Conservation (phyloP, 768 basidiomycete genomes). For the Psilocybe sp. region DNA sequence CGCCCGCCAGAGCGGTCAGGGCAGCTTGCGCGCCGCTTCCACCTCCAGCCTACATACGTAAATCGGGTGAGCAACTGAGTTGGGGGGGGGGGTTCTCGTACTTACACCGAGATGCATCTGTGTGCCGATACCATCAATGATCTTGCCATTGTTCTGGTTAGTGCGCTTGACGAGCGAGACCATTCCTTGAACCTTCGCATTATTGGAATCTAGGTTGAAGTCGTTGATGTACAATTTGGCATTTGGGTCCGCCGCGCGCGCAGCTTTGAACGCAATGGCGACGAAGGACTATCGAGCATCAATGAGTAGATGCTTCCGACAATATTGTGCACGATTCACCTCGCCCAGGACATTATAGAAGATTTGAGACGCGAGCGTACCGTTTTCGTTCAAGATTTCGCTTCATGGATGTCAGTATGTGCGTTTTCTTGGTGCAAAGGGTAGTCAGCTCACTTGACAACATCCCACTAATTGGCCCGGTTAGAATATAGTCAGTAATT, state of each 20-base stretch:
- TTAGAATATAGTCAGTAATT: not conserved
- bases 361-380: conserved; percentile 42
- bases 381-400: conserved; percentile 54
- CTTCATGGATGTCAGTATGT: conserved; percentile 22
- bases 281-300: conserved; percentile 36
- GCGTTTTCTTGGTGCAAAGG: not conserved
- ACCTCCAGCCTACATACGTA: conserved; percentile 29
- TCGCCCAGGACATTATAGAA: conserved; percentile 51
- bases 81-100: not conserved
- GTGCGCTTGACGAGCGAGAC: conserved; percentile 39
- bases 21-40: conserved; percentile 39
- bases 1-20: conserved; percentile 37
- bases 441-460: conserved; percentile 32
- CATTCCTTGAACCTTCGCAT: conserved; percentile 41
- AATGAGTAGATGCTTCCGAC: too few species aligned
- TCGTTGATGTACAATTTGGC: conserved; percentile 50
- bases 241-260: conserved; percentile 43
- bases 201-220: conserved; percentile 47
- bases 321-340: conserved; percentile 9
- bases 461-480: conserved; percentile 33
- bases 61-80: not conserved
- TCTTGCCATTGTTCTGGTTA: conserved; percentile 30
- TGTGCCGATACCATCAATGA: conserved; percentile 50
- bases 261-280: conserved; percentile 48
- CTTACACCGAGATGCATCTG: conserved; percentile 39